Evolutionary conservation across 768 basidiomycete species (phyloP), one percentile per base, ranked within the genome.

Genomic region (Hydnum rufescens): DNA sequence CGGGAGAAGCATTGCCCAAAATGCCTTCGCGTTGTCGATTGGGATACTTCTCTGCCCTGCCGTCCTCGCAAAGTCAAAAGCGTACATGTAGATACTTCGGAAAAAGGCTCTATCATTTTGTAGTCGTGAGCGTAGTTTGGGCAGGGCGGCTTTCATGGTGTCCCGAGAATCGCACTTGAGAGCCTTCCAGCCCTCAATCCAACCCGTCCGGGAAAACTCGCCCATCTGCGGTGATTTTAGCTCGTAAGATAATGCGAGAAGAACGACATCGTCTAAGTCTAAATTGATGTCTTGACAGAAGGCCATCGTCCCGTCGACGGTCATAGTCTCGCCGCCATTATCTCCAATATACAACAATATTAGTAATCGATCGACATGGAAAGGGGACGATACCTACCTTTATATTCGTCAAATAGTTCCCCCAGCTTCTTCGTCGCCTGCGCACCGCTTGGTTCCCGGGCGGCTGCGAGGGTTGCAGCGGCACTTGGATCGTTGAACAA

Each of bases 1-100:
- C 2, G 80, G 76, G 34, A 90, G 66, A 23, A 90, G 72, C n/a
- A 88, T 67, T 19, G 60, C 64, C 87, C 87, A 89, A 61, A 86
- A 82, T 3, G 74, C 81, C 8, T 51, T 53, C 3, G 87, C 86
- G 18, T 71, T 75, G 0, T 88, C 86, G 53, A 77, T 65, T 13
- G 64, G 82, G 43, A 92, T 69, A 64, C 82, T 86, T 55, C 88
- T 74, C 62, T 87, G 84, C 1, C 85, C 85, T 51, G 80, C 75
- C 36, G 69, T 60, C 42, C 77, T 74, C 28, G 80, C 81, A 66
- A 90, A 87, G 50, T 78, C 76, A 59, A 92, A 93, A 0, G 84
- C 81, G 61, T 76, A 76, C 53, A 71, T 72, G 66, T 90, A 93
- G 3, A 93, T 83, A 51, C 74, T 72, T 53, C 70, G 70, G 65